A percentile compares a stretch with the other conserved stretches of the same genome.
Evolutionary conservation across 768 basidiomycete species (phyloP).

Genomic region (Boletus coccyginus): DNA sequence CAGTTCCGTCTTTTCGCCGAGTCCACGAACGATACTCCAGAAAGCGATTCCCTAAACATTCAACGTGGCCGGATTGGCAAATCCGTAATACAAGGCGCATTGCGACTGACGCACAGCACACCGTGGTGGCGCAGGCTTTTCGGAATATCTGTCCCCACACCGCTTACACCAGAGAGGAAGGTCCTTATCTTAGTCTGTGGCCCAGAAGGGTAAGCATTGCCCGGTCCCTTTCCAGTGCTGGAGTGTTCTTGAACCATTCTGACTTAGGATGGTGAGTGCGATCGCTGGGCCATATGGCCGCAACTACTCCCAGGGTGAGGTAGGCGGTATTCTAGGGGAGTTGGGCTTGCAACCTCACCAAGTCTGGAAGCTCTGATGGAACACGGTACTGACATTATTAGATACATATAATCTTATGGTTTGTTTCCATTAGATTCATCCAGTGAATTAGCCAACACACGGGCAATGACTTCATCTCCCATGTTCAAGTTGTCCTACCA

Average conservation of each 20-base stretch:
- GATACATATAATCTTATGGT: not conserved
- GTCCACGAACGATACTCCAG: constrained; percentile 23
- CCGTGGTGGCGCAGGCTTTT: constrained; percentile 34
- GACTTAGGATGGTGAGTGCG: constrained; percentile 64
- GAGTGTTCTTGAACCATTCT: not conserved
- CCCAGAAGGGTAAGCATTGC: constrained; percentile 65
- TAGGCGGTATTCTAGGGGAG: constrained; percentile 64
- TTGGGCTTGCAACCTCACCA: constrained; percentile 60
- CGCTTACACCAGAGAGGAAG: constrained; percentile 33
- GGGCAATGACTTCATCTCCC: no score
- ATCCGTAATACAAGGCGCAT: constrained; percentile 41
- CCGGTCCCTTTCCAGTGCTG: not conserved
- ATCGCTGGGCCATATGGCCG: constrained; percentile 76
- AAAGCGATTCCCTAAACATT: constrained; percentile 25
- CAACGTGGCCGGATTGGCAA: constrained; percentile 56
- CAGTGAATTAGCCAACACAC: not conserved
- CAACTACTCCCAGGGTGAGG: constrained; percentile 70
- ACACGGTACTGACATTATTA: not conserved
- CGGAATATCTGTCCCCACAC: constrained; percentile 3
- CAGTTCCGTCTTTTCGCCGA: constrained; percentile 65
- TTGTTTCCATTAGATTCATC: not conserved
- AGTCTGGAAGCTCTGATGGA: constrained; percentile 62
- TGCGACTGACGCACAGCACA: constrained; percentile 29
- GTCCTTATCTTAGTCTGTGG: constrained; percentile 77
- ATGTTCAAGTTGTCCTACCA: not conserved